Percentiles rank a stretch among this genome's conserved stretches.
These are phyloP conservation scores for Hordeum marinum DNA, from an alignment of 176 grass and related monocot species.

Conservation along the genomic window DNA sequence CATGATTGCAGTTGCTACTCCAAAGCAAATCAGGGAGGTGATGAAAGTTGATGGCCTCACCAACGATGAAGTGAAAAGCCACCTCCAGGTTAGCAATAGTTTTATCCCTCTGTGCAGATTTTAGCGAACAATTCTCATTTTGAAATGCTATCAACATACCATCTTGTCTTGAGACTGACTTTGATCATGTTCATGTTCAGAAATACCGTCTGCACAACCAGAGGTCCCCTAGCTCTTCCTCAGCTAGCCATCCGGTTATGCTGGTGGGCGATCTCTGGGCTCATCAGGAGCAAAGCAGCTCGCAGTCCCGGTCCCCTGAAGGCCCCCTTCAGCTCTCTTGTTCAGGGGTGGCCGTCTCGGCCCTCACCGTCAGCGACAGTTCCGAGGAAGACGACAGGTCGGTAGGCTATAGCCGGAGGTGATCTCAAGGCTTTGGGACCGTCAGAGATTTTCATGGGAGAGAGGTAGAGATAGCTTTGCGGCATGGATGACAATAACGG, in stretches of 20 bases:
- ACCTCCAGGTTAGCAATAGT: constrained; percentile 72
- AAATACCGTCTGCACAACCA: constrained; percentile 89
- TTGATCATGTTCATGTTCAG: constrained; percentile 42
- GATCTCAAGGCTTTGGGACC: background rate
- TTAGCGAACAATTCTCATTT: background rate
- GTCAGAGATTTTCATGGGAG: background rate
- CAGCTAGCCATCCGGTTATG: constrained; percentile 28
- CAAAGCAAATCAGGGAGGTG: constrained; percentile 95
- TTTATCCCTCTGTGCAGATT: background rate
- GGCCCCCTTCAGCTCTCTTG: constrained; percentile 57
- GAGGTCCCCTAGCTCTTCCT: constrained; percentile 17
- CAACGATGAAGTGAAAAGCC: constrained; percentile 99
- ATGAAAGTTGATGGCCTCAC: constrained; percentile 98
- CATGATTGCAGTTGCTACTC: constrained; percentile 72
- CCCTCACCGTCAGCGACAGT: constrained; percentile 45
- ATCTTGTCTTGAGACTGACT: constrained; percentile 13
- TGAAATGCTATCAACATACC: background rate
- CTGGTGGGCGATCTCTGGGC: constrained; percentile 48
- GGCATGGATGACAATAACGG: constrained; percentile 32
- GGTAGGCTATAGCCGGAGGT: constrained; percentile 68
- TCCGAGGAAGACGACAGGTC: constrained; percentile 64
- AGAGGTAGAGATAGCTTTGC: constrained; percentile 29
- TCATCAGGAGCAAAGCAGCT: constrained; percentile 54
- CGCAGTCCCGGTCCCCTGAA: constrained; percentile 68
- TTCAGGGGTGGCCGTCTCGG: constrained; percentile 44